These are phyloP conservation scores for Aegilops bicornis DNA, from an alignment of 176 grass and related monocot genomes.

Conservation along the genomic window DNA sequence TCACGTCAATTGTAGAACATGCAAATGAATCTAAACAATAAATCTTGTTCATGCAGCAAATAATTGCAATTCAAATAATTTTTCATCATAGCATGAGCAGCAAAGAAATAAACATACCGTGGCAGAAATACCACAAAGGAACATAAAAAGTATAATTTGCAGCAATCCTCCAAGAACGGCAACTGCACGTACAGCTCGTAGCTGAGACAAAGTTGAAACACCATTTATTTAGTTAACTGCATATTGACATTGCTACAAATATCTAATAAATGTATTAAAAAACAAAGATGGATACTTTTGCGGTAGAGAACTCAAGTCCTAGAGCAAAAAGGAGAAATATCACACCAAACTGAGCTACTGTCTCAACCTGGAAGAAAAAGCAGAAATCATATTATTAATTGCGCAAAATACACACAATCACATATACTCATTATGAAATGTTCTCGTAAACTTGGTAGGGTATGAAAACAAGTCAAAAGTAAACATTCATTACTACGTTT, in stretches of 20 bases:
- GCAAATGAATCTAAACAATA: not conserved
- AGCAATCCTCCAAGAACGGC: conserved; percentile 95
- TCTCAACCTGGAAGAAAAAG: conserved; percentile 79
- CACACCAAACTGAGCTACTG: conserved; percentile 98
- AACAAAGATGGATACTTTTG: conserved; percentile 60
- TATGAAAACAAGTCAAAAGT: not conserved
- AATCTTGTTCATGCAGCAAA: not conserved
- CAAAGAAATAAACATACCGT: conserved; percentile 58
- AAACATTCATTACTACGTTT: not conserved
- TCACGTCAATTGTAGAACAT: not conserved
- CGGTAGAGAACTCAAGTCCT: conserved; percentile 92
- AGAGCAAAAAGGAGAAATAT: conserved; percentile 99
- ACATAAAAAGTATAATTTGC: conserved; percentile 97
- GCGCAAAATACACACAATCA: not conserved
- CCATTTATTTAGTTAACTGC: conserved; percentile 17
- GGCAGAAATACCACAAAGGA: conserved; percentile 92
- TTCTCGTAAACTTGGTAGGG: not conserved
- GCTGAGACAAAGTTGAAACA: conserved; percentile 53
- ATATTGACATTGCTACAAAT: not conserved
- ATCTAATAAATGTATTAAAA: conserved; percentile 14
- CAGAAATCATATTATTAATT: not conserved
- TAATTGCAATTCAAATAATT: not conserved
- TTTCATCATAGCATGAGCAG: conserved; percentile 8
- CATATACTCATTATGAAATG: not conserved
- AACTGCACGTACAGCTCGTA: conserved; percentile 92